These are phyloP conservation scores for Botryotinia narcissicola DNA, from an alignment of 2,329 filamentous ascomycete species.

Conservation along the genomic window DNA sequence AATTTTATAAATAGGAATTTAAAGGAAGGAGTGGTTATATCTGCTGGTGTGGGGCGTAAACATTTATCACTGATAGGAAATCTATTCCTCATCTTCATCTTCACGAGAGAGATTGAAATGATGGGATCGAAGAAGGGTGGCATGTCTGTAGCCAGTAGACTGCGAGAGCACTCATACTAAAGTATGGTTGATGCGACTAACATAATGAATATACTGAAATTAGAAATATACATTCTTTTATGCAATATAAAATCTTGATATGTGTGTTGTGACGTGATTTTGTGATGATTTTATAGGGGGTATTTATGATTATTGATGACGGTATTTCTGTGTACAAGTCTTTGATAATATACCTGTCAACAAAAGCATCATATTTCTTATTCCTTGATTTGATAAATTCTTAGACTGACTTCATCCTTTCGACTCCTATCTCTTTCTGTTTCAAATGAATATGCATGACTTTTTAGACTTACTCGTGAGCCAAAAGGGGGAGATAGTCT, in stretches of 20 bases:
- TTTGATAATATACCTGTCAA: background rate
- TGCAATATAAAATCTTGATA: background rate
- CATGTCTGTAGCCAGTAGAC: constrained; percentile 20
- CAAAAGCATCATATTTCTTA: too few relatives aligned
- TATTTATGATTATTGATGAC: background rate
- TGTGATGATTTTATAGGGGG: background rate
- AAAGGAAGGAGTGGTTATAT: constrained; percentile 17
- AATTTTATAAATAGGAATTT: constrained; percentile 12
- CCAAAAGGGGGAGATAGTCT: background rate
- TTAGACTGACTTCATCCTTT: background rate
- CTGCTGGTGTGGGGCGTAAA: constrained; percentile 18
- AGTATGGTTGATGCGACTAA: constrained; percentile 20
- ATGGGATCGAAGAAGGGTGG: constrained; percentile 9
- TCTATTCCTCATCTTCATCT: constrained; percentile 11
- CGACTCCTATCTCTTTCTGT: background rate
- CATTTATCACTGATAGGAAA: constrained; percentile 13
- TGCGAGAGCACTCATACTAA: constrained; percentile 21
- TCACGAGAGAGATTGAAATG: background rate
- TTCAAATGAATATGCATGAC: background rate
- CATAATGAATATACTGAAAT: constrained; percentile 25
- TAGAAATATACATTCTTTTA: constrained; percentile 19
- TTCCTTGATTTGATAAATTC: background rate
- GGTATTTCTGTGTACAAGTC: background rate
- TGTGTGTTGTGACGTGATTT: background rate
- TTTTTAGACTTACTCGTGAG: background rate